Evolutionary conservation across 441 rosid species (phyloP).

Genomic region (Pelargonium myrrhifolium): DNA sequence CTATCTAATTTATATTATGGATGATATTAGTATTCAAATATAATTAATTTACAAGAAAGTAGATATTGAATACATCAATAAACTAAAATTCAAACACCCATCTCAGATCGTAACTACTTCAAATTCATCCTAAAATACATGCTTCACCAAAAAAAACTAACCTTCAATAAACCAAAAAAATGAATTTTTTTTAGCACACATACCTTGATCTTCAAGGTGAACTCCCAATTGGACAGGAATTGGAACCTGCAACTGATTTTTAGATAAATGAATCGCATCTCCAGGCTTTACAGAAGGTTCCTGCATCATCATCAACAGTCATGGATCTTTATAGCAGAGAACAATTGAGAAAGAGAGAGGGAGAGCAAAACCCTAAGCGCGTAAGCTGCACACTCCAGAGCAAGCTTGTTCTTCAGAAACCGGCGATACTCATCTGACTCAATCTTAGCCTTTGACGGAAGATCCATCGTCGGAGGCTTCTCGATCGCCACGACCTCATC

Average conservation of each 20-base stretch:
- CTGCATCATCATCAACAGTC: neutral
- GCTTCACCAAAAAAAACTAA: neutral
- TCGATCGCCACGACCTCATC: neutral
- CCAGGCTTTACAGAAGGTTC: neutral
- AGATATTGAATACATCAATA: neutral
- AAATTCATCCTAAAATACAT: no score
- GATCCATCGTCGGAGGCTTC: slow-evolving; percentile 5
- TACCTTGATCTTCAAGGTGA: neutral
- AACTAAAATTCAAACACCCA: slow-evolving; percentile 5
- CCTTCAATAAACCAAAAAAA: neutral
- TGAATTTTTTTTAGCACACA: neutral
- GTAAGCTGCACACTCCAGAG: slow-evolving; percentile 7
- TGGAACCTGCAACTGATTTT: neutral
- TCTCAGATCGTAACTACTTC: neutral
- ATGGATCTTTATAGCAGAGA: neutral
- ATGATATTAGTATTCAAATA: no score
- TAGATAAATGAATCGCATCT: neutral
- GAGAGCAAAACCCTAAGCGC: slow-evolving; percentile 1
- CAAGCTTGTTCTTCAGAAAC: slow-evolving; percentile 7
- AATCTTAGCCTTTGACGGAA: neutral
- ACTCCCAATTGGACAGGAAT: neutral
- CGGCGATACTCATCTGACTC: neutral
- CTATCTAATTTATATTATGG: no score
- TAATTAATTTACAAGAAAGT: no score
- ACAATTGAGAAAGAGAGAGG: neutral